Evolutionary conservation across 2,329 filamentous ascomycete genomes (phyloP), one percentile per base, ranked within the genome.

Genomic region (Diplodia seriata): DNA sequence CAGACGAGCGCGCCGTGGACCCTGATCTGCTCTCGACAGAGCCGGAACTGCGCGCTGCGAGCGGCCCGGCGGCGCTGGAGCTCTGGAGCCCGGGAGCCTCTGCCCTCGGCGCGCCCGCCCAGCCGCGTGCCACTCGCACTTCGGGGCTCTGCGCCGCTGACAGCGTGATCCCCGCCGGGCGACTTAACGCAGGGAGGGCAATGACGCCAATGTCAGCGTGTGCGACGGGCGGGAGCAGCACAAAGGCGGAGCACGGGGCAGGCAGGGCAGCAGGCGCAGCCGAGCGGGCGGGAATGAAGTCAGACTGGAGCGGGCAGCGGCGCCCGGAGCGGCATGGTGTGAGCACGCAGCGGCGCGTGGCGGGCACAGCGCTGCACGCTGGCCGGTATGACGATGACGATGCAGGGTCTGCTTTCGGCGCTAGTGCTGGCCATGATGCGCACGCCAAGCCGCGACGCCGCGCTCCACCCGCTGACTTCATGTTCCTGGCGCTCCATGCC

Each of bases 341-440:
- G 6, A 33, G 23, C 23, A 33, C 31, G 31, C 31, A 33, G 31
- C 31, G 31, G 31, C 31, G 31, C 31, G 31, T 33, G 31, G 31
- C 31, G 31, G 31, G 31, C 31, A 8, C 5, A 26, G 23, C 2
- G 23, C 23, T 26, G 23, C 23, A 26, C 23, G 15, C 49, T 18
- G 49, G n/a, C 49, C 7, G 56, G 29, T 51, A 63, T 63, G 50
- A 40, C 23, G 23, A 65, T 65, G 62, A 65, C 62, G 62, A 50
- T 53, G 61, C 47, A 33, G 31, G 33, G 23, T 23, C 57, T 43
- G 57, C 20, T 43, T 62, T 49, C n/a, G 40, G 18, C 33, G 33
- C 43, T 49, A 49, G 56, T 40, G 57, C 62, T 9, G n/a, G 7
- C n/a, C 3, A 33, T 64, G 61, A 53, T 53, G 50, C 50, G 20